Percentiles rank a stretch among this genome's conserved stretches.
These are phyloP conservation scores for Aureobasidium subglaciale DNA, from an alignment of 2,329 filamentous ascomycete species.

Conservation along the genomic window DNA sequence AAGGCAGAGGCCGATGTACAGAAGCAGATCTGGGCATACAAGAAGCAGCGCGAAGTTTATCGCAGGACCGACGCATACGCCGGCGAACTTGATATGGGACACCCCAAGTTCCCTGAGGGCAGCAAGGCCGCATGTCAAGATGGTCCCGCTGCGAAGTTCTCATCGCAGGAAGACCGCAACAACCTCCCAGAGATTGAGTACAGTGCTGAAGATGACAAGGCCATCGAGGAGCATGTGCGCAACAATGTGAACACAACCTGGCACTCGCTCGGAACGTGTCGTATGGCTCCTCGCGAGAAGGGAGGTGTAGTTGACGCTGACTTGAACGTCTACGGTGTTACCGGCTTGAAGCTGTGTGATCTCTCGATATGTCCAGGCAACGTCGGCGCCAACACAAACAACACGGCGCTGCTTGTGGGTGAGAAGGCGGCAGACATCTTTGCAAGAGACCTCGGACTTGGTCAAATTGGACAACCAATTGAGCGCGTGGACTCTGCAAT, in stretches of 20 bases:
- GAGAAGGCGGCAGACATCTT: constrained; percentile 38
- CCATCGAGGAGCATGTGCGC: constrained; percentile 37
- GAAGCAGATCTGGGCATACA: constrained; percentile 57
- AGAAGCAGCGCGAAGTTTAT: constrained; percentile 55
- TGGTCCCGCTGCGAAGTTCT: not conserved
- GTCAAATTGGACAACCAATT: not conserved
- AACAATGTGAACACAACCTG: constrained; percentile 35
- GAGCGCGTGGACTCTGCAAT: not conserved
- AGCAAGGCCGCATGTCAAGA: constrained; percentile 39
- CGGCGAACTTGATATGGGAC: constrained; percentile 33
- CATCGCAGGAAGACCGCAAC: constrained; percentile 24
- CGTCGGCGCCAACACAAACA: constrained; percentile 42
- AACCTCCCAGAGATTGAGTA: constrained; percentile 43
- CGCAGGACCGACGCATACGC: constrained; percentile 48
- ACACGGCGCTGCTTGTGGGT: constrained; percentile 38
- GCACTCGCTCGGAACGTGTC: constrained; percentile 37
- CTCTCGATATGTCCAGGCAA: constrained; percentile 36
- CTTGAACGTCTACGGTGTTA: constrained; percentile 36
- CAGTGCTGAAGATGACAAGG: constrained; percentile 29
- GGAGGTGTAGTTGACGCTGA: constrained; percentile 34
- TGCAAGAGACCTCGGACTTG: constrained; percentile 32
- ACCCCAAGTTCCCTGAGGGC: constrained; percentile 33
- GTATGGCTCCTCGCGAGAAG: constrained; percentile 31
- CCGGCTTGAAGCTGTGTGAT: constrained; percentile 38
- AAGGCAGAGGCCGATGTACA: constrained; percentile 48